Percentiles rank a stretch among this genome's conserved stretches.
Evolutionary conservation across 805 yeast species (phyloP).

Genomic region (Ogataea zsoltii): DNA sequence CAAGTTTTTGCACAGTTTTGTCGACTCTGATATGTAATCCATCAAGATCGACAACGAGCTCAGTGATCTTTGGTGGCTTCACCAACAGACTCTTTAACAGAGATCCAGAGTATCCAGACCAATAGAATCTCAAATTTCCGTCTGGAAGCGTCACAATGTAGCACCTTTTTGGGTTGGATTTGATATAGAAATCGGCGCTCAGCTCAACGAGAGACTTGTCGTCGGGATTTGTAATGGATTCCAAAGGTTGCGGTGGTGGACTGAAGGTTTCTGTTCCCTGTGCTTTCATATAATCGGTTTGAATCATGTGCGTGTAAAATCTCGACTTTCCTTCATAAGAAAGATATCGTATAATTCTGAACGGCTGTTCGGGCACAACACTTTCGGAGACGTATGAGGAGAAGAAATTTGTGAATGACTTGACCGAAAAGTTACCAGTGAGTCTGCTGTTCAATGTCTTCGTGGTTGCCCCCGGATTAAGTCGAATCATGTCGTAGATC

Average conservation of each 20-base stretch:
- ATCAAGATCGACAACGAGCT: slow-evolving; percentile 11
- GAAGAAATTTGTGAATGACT: slow-evolving; percentile 17
- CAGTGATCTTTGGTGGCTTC: slow-evolving; percentile 8
- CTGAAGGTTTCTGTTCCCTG: slow-evolving; percentile 18
- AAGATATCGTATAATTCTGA: slow-evolving; percentile 55
- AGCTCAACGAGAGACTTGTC: slow-evolving; percentile 15
- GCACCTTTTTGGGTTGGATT: slow-evolving; percentile 12
- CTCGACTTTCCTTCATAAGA: slow-evolving; percentile 76
- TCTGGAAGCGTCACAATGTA: slow-evolving; percentile 10
- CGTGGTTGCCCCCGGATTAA: slow-evolving; percentile 56
- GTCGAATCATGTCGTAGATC: slow-evolving; percentile 47
- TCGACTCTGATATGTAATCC: slow-evolving; percentile 3
- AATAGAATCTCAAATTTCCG: slow-evolving; percentile 9
- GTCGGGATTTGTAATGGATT: neutral
- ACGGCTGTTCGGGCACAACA: slow-evolving; percentile 14
- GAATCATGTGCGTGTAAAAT: slow-evolving; percentile 64
- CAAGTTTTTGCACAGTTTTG: slow-evolving; percentile 9
- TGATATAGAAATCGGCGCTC: slow-evolving; percentile 15
- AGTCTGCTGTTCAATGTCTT: slow-evolving; percentile 51
- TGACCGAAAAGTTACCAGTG: slow-evolving; percentile 56
- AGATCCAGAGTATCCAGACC: slow-evolving; percentile 21
- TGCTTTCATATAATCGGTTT: slow-evolving; percentile 38
- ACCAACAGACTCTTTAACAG: slow-evolving; percentile 7
- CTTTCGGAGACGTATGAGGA: slow-evolving; percentile 19
- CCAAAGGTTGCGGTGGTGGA: slow-evolving; percentile 8